Evolutionary conservation across 768 basidiomycete genomes (phyloP), one percentile per base, ranked within the genome.

Genomic region (Russula abietina): DNA sequence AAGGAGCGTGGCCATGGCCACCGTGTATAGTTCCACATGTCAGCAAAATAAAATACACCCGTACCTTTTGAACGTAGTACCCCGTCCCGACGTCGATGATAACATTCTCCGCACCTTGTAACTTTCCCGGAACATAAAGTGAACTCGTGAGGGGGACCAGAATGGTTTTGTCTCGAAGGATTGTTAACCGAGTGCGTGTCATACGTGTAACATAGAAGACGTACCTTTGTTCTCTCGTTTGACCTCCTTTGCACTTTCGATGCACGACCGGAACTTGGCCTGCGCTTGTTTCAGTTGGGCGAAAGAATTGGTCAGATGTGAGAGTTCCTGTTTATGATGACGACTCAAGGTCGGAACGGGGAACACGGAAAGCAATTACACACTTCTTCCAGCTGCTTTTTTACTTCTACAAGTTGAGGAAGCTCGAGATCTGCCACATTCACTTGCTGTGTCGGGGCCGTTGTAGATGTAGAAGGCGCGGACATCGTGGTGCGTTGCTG

Each of bases 61-160:
- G 49, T 52, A 92, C 97, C 82, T 98, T 99, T 75, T 91, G 86
- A 19, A 98, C 90, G 68, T 88, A 98, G 74, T 98, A 99, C 0
- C 97, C 96, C 0, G 96, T 98, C 1, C 97, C 97, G 30, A 98
- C 81, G 72, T 99, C 97, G 43, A 98, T 84, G 65, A 98, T 87
- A 52, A 99, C 95, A 68, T 92, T 83, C 50, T 93, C 88, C 0
- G 83, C 74, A 70, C 97, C 89, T 46, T 78, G 80, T 53, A 98
- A 79, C 75, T 87, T 93, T 22, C 95, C 97, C 2, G 96, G 94
- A 28, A 98, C 89, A 71, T 98, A 98, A 2, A 99, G 81, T 0
- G 95, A 98, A 73, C 90, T 92, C 17, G 94, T 98, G 59, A 98
- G 74, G 7, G 97, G 96, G 11, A 98, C 91, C 16, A 98, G 80